A percentile compares a stretch with the other conserved stretches of the same genome.
phyloP scores from a whole-genome alignment of 2,329 filamentous ascomycete species.

The Pseudocercospora ulei region DNA sequence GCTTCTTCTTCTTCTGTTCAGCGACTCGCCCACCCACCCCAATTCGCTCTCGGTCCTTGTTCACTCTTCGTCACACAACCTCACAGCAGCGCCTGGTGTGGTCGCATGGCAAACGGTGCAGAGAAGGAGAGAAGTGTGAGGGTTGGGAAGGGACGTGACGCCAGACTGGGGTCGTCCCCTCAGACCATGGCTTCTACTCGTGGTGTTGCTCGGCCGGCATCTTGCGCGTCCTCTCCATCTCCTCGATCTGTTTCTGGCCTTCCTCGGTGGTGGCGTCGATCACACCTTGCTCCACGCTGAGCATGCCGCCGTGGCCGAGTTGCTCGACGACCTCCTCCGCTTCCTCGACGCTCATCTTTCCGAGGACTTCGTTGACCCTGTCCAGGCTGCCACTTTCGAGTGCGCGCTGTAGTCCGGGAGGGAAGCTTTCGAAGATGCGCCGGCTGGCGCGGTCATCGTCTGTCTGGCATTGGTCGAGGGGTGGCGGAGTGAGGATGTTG shows the following conservation, averaged over 20 bases:
- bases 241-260: slow-evolving; percentile 33
- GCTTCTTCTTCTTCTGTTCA: too few species aligned
- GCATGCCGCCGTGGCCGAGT: slow-evolving; percentile 71
- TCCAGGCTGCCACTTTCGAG: slow-evolving; percentile 84
- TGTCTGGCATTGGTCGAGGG: slow-evolving; percentile 57
- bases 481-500: slow-evolving; percentile 79
- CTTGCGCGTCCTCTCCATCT: slow-evolving; percentile 61
- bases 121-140: too few species aligned
- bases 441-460: slow-evolving; percentile 54
- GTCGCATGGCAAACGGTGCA: too few species aligned
- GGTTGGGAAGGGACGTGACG: neutral
- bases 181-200: too few species aligned
- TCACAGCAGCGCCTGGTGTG: too few species aligned
- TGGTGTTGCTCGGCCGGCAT: slow-evolving; percentile 60
- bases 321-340: slow-evolving; percentile 76
- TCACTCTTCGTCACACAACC: too few species aligned
- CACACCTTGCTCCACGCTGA: slow-evolving; percentile 84
- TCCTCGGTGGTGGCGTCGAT: slow-evolving; percentile 64
- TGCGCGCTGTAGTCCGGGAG: slow-evolving; percentile 68
- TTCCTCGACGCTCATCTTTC: slow-evolving; percentile 78
- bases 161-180: slow-evolving; percentile 1
- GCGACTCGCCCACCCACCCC: too few species aligned
- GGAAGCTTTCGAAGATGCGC: slow-evolving; percentile 73
- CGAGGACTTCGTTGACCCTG: slow-evolving; percentile 75
- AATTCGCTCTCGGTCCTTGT: too few species aligned